Conservation (phyloP, 306 rosid species). For the Vigna angularis region DNA sequence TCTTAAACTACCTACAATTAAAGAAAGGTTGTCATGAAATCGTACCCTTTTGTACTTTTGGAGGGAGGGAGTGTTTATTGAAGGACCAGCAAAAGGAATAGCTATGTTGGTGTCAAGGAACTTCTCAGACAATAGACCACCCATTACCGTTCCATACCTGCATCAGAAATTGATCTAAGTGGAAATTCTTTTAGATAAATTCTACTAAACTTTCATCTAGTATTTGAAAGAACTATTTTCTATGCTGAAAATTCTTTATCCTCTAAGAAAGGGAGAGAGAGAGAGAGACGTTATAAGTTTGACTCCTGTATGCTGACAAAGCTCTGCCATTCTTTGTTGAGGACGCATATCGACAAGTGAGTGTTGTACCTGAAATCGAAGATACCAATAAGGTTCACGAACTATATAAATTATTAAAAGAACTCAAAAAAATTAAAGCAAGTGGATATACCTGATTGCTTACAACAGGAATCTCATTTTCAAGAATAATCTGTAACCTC, state of each 20-base stretch:
- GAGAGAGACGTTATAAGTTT: conserved; percentile 88
- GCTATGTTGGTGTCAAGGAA: conserved; percentile 84
- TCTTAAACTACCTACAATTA: conserved; percentile 1
- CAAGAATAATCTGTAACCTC: conserved; percentile 85
- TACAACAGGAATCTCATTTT: conserved; percentile 90
- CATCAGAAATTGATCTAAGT: conserved; percentile 44
- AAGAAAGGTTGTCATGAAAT: conserved; percentile 34
- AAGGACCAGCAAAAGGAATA: conserved; percentile 90
- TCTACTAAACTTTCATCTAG: conserved; percentile 13
- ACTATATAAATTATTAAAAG: conserved; percentile 9
- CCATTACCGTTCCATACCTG: conserved; percentile 98
- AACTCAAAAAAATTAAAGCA: not conserved
- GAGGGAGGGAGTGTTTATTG: conserved; percentile 92
- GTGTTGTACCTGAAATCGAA: conserved; percentile 78
- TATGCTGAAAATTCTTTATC: not conserved
- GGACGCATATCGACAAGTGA: conserved; percentile 96
- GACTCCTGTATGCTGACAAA: conserved; percentile 92
- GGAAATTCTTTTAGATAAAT: not conserved
- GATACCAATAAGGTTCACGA: conserved; percentile 6
- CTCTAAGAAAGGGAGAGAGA: conserved; percentile 37
- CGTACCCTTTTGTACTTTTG: conserved; percentile 92
- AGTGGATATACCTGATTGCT: conserved; percentile 83
- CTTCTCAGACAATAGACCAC: conserved; percentile 93
- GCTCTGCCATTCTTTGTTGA: conserved; percentile 91
- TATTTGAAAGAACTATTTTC: conserved; percentile 23